Base-by-base conservation (phyloP, 2,329 filamentous ascomycete species). In the Botrytis porri region DNA sequence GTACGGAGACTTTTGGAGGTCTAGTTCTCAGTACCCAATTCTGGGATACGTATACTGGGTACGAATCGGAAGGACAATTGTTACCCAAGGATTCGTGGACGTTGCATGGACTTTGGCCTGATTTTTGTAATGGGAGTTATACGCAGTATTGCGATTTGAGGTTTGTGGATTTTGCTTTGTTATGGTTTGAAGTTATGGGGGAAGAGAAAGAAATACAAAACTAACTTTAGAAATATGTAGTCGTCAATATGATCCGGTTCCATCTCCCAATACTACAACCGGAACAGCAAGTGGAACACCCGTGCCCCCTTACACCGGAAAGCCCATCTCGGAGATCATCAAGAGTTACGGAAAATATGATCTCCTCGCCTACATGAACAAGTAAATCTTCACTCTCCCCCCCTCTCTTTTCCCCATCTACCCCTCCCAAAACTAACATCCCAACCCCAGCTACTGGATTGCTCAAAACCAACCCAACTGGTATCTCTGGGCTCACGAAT, bases 401-500 rank as follows among this genome's bases (percentile, higher is more conserved):
- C n/a, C n/a, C n/a, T n/a, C n/a, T n/a, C n/a, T 70, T 35, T 18
- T 32, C 20, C 22, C 48, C 69, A 35, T 22, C 69, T 32, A 60
- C 29, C 37, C 25, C 73, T 5, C 35, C 12, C 43, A 14, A 43
- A 61, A 35, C 48, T 60, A 29, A 64, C n/a, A 18, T 6, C n/a
- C 22, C 16, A 14, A 22, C 48, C 45, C 37, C 51, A 76, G 54
- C 74, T 86, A 85, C 85, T 92, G 90, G 90, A 84, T 90, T 76
- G 85, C 85, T 65, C 87, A 88, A 76, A 82, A 82, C 74, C 84
- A 86, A 66, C 84, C 86, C 22, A 91, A 89, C 81, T 80, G 82
- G 69, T 84, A 86, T 48, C 88, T 92, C 82, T 92, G 89, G 89
- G 89, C 82, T 57, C 89, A 91, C 82, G 89, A 92, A 79, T 91